Evolutionary conservation across 1,284 basidiomycete genomes (phyloP).

Genomic region (Tilletiopsis washingtonensis): DNA sequence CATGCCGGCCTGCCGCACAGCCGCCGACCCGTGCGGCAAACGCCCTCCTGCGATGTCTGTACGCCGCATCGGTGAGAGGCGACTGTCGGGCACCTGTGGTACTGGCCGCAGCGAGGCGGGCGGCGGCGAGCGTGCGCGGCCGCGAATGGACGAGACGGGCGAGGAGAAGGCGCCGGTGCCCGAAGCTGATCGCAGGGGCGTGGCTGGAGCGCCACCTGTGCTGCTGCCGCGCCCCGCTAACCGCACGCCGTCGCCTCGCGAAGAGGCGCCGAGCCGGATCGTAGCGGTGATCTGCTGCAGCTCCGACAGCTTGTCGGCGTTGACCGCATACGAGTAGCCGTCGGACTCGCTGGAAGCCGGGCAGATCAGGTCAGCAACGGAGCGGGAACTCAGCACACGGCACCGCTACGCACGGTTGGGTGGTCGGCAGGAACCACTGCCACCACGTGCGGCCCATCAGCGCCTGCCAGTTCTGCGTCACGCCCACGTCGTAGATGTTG

Average conservation of each 20-base stretch:
- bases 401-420: slow-evolving; percentile 15
- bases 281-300: slow-evolving; percentile 21
- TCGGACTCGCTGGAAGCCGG: slow-evolving; percentile 8
- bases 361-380: neutral
- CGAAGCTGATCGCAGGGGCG: too few species aligned
- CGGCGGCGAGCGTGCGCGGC: slow-evolving; percentile 5
- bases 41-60: too few species aligned
- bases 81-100: too few species aligned
- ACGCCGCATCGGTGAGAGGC: too few species aligned
- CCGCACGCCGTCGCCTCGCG: neutral
- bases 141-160: slow-evolving; percentile 2
- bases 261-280: slow-evolving; percentile 9
- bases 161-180: too few species aligned
- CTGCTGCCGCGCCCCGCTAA: too few species aligned
- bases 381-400: neutral
- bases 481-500: slow-evolving; percentile 40
- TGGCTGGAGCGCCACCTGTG: too few species aligned
- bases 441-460: slow-evolving; percentile 27
- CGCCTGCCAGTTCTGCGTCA: slow-evolving; percentile 21
- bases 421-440: slow-evolving; percentile 33
- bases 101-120: slow-evolving; percentile 2
- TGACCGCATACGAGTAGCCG: slow-evolving; percentile 19
- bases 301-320: slow-evolving; percentile 16
- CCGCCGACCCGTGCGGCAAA: too few species aligned
- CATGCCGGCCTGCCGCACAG: neutral